Evolutionary conservation across 495 filamentous ascomycete species (phyloP), one percentile per base, ranked within the genome.

Genomic region (Usnea hakonensis): DNA sequence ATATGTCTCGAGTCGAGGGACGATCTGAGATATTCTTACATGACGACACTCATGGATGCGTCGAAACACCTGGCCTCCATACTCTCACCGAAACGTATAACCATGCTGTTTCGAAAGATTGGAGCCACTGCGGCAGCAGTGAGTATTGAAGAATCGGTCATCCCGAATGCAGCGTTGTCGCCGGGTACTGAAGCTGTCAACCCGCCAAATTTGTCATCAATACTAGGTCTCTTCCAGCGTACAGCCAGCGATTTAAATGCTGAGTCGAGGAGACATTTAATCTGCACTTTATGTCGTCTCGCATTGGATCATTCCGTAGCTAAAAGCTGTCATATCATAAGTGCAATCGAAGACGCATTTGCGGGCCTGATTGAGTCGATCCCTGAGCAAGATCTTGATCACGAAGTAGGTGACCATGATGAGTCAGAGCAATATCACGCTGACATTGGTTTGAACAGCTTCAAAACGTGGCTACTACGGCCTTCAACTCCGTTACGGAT

Each of bases 21-120:
- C 35, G 82, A 83, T 61, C 74, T 94, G 37, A 81, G 85, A 60
- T 71, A 79, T 48, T 84, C 87, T 57, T 94, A 92, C 74, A 74
- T 81, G 43, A 77, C 82, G 54, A 70, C 79, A 26, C 70, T 87
- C 14, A 64, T 30, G 21, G 14, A 60, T 55, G 57, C 59, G 7
- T 50, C 53, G 16, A 32, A 43, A 11, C 62, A 65, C n/a, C n/a
- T 68, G 16, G 55, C 57, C 30, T 19, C 26, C 16, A 23, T 63
- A 50, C 43, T 70, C 17, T 64, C 60, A 9, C 38, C 56, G 9
- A 28, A 44, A 37, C 35, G 41, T 8, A 36, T 71, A 16, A 46
- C 63, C 35, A 33, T 37, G 23, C 56, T 71, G 8, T 71, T 71
- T 50, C 35, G 50, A 38, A 57, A 32, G 16, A 38, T 71, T 30